Base-by-base conservation (phyloP, 805 yeast species). In the Barnettozyma botsteinii region DNA sequence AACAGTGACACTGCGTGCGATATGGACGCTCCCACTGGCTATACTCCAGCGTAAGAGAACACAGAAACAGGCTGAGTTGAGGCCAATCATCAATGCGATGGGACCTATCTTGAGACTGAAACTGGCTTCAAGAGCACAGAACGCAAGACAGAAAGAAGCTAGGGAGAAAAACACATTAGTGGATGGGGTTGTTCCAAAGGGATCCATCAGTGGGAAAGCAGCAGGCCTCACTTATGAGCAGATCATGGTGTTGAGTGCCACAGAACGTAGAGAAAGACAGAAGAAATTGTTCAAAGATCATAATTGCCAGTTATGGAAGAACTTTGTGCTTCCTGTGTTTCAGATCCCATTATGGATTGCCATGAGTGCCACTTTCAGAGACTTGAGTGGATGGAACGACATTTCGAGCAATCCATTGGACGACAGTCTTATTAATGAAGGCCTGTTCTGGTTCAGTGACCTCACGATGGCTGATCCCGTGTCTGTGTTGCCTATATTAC, bases 271-370 rank as follows among this genome's bases (percentile, higher is more conserved):
- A 43, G 79, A 77, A 45, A 69, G 94, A 46, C 94, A 91, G 50
- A 78, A 80, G 50, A 58, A 58, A 36, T 65, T 89, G n/a, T 89
- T 83, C 62, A 73, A 72, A 47, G 70, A 74, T 39, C 69, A 81
- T 52, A 66, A 70, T 9, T 85, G 88, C 38, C 91, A 86, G 54
- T 59, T 81, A 42, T 89, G 94, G 87, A 89, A 88, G 58, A 79
- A 84, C 52, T 64, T 78, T 41, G 51, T 84, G 4, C 65, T 87
- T 28, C 97, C 97, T 1, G 63, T 79, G 0, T 75, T 85, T 14
- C 98, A 89, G 56, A 70, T 91, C 17, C 98, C 98, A 0, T 58
- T 89, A 6, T 89, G 96, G 95, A 70, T 88, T 2, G 68, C 81
- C 3, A 68, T 89, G 70, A 81, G 93, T 11, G 67, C 81, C 49